Percentiles rank a stretch among this genome's conserved stretches.
Conservation (phyloP, 1,284 basidiomycete genomes). For the Cutaneotrichosporon cavernicola region DNA sequence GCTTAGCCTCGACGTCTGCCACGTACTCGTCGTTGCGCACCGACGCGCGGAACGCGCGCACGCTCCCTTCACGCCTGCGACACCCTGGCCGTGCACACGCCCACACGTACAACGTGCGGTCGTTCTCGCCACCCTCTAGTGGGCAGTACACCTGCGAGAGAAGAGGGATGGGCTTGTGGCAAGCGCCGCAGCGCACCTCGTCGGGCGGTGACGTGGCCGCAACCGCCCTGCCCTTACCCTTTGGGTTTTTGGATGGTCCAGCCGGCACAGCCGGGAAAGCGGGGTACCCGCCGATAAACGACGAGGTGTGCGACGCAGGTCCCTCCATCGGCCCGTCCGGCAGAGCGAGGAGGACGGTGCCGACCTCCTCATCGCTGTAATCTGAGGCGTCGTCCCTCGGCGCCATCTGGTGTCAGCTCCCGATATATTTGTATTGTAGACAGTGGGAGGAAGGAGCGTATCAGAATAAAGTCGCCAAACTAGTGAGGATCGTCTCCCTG, state of each 20-base stretch:
- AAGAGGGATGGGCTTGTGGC: conserved; percentile 46
- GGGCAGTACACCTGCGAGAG: conserved; percentile 54
- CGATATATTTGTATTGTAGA: conserved; percentile 1
- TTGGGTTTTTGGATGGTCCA: conserved; percentile 8
- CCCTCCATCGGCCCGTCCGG: conserved; percentile 48
- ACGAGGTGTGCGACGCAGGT: conserved; percentile 40
- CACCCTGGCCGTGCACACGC: conserved; percentile 47
- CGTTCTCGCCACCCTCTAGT: conserved; percentile 52
- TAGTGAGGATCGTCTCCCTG: conserved; percentile 46
- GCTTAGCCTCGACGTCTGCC: conserved; percentile 45
- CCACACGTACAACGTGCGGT: conserved; percentile 52
- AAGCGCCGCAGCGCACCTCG: conserved; percentile 41
- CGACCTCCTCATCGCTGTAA: conserved; percentile 21
- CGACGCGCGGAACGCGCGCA: conserved; percentile 51
- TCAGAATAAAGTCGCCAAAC: conserved; percentile 53
- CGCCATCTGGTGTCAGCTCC: conserved; percentile 18
- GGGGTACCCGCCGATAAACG: conserved; percentile 51
- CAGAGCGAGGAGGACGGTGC: conserved; percentile 48
- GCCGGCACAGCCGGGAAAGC: conserved; percentile 43
- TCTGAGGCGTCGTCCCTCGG: conserved; percentile 5
- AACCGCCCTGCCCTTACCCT: neutral
- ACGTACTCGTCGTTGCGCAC: conserved; percentile 52
- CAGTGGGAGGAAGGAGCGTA: conserved; percentile 23
- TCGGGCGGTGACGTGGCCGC: conserved; percentile 25
- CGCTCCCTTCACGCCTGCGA: conserved; percentile 47